Conservation (phyloP, 2,329 filamentous ascomycete species). For the Coleophoma eucalyptorum region DNA sequence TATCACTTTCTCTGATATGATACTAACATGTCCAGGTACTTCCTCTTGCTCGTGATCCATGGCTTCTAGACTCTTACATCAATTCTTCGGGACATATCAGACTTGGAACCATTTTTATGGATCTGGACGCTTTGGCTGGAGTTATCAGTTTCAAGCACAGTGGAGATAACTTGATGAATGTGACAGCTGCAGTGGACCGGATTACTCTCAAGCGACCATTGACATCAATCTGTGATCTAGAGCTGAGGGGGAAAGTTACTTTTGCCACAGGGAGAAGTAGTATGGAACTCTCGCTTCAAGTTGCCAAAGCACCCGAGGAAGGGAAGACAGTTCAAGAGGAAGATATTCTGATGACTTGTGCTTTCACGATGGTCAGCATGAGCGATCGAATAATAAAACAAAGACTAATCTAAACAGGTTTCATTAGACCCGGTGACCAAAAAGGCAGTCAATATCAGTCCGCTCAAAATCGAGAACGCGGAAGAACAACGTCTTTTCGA, state of each 20-base stretch:
- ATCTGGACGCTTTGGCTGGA: constrained; percentile 66
- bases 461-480: constrained; percentile 54
- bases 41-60: constrained; percentile 63
- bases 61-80: constrained; percentile 67
- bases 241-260: constrained; percentile 49
- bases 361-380: constrained; percentile 63
- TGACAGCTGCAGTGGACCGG: constrained; percentile 34
- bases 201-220: constrained; percentile 54
- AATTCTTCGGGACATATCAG: constrained; percentile 66
- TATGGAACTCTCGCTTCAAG: constrained; percentile 68
- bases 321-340: constrained; percentile 49
- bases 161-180: constrained; percentile 48
- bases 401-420: constrained; percentile 16
- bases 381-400: neutral
- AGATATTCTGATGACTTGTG: constrained; percentile 66
- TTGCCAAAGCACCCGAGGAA: constrained; percentile 55
- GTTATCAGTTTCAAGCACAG: constrained; percentile 69
- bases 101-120: constrained; percentile 53
- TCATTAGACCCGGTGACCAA: constrained; percentile 64
- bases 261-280: constrained; percentile 65
- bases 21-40: constrained; percentile 41
- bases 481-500: constrained; percentile 60
- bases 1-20: neutral
- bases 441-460: constrained; percentile 58
- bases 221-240: constrained; percentile 66